Base-by-base conservation (phyloP, 129 eudicot species). In the Ambrosia artemisiifolia region DNA sequence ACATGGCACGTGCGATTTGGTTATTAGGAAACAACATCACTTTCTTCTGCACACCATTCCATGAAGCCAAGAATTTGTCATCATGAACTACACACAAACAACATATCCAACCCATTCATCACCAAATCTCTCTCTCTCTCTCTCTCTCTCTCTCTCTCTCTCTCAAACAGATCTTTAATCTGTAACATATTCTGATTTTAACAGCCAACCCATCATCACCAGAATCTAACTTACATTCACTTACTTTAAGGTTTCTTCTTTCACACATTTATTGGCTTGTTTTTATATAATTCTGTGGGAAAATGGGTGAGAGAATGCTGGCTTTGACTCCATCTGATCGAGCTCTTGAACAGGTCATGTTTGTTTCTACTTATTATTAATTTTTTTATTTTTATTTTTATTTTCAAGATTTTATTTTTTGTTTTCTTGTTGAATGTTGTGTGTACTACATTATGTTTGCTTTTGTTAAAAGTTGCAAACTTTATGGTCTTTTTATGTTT, bases 301-400 rank as follows among this genome's bases (percentile, higher is more conserved):
- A 84, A 72, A 86, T 87, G 93, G 81, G 80, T 56, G 84, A 87
- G 71, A 85, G 83, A 76, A 68, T 71, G 12, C 68, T 74, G 14
- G 17, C 77, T 36, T 35, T 62, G 11, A 49, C 71, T 34, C 82
- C 89, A 17, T 82, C 85, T 48, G 89, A 87, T 42, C 80, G 94
- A 82, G 83, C 85, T 65, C 69, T 84, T 44, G 85, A 87, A 44
- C 89, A 87, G 94, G 94, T 84, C 11, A 20, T 30, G 10, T 11
- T 63, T 14, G 6, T 11, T 68, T 76, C 63, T 40, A 72, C 62
- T 67, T 55, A 38, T 30, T 53, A 60, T n/a, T 3, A 2, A 38
- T 3, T 7, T 53, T 20, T 28, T 1, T n/a, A 20, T 40, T 66
- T 24, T 13, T 44, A 53, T 13, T 54, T 35, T 66, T n/a, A 2